Evolutionary conservation across 2,329 filamentous ascomycete genomes (phyloP).

Genomic region (Phoma sp.): DNA sequence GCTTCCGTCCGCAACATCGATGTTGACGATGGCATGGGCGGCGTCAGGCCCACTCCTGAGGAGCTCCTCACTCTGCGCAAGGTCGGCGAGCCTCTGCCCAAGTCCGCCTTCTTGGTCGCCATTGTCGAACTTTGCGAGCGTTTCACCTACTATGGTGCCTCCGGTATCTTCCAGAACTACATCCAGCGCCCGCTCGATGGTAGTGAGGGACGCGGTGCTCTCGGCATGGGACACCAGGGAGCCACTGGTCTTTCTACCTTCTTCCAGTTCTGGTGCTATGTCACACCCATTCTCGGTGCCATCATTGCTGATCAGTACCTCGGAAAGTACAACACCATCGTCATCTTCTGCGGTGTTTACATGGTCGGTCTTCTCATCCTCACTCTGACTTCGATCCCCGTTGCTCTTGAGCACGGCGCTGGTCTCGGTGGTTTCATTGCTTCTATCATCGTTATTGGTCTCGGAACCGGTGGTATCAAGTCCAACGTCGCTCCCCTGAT

Average conservation of each 20-base stretch:
- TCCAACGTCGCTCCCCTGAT: constrained; percentile 69
- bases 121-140: constrained; percentile 58
- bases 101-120: constrained; percentile 56
- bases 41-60: constrained; percentile 50
- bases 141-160: constrained; percentile 56
- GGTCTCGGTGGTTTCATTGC: constrained; percentile 68
- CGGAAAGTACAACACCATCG: constrained; percentile 74
- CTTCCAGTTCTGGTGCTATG: constrained; percentile 52
- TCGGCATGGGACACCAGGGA: constrained; percentile 53
- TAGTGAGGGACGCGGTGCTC: constrained; percentile 48
- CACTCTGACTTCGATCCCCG: constrained; percentile 68
- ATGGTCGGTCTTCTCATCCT: constrained; percentile 72
- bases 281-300: constrained; percentile 55
- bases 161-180: constrained; percentile 59
- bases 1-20: constrained; percentile 23
- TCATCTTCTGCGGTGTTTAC: constrained; percentile 68
- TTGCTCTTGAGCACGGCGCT: constrained; percentile 65
- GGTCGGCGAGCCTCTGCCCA: constrained; percentile 55
- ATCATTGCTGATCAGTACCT: constrained; percentile 70
- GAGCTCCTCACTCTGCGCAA: constrained; percentile 52
- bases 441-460: constrained; percentile 69
- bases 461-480: constrained; percentile 83
- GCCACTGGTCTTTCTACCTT: constrained; percentile 55
- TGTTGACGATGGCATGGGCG: constrained; percentile 37
- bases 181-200: constrained; percentile 50